A percentile compares a stretch with the other conserved stretches of the same genome.
Evolutionary conservation across 1,139 yeast genomes (phyloP).

Genomic region (Yamadazyma diospyri): DNA sequence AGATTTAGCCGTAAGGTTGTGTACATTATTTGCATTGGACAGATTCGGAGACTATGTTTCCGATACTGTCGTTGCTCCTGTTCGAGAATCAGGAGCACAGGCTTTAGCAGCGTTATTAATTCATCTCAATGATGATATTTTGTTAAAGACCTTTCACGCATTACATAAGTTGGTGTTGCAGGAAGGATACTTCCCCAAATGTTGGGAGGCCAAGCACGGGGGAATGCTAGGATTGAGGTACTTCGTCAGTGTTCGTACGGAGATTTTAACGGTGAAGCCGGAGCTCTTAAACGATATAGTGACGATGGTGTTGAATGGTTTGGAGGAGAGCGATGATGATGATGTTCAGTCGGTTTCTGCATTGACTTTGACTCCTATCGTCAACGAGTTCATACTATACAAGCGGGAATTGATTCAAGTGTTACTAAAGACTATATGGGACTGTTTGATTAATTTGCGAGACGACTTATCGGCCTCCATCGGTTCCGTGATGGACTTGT

Average conservation of each 20-base stretch:
- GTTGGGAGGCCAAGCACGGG: slow-evolving; percentile 99
- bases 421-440: slow-evolving; percentile 81
- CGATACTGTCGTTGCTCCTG: slow-evolving; percentile 98
- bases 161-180: slow-evolving; percentile 73
- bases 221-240: slow-evolving; percentile 93
- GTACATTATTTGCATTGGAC: slow-evolving; percentile 88
- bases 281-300: slow-evolving; percentile 69
- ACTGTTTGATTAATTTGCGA: slow-evolving; percentile 73
- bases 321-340: slow-evolving; percentile 85
- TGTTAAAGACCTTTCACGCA: slow-evolving; percentile 59
- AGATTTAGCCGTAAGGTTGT: slow-evolving; percentile 80
- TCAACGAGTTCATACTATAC: slow-evolving; percentile 72
- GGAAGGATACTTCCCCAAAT: slow-evolving; percentile 35
- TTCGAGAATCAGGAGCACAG: slow-evolving; percentile 94
- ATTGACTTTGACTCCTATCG: slow-evolving; percentile 86
- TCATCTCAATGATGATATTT: slow-evolving; percentile 57
- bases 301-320: slow-evolving; percentile 82
- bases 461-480: slow-evolving; percentile 94
- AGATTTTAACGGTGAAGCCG: slow-evolving; percentile 57
- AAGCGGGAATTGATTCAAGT: slow-evolving; percentile 59
- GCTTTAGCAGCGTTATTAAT: slow-evolving; percentile 83
- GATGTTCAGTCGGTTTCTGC: slow-evolving; percentile 98
- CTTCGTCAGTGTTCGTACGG: slow-evolving; percentile 86
- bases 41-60: slow-evolving; percentile 96
- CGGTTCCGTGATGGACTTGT: slow-evolving; percentile 92